A percentile compares a stretch with the other conserved stretches of the same genome.
These are phyloP conservation scores for Mollisiaceae sp. DNA, from an alignment of 2,329 filamentous ascomycete species.

Conservation along the genomic window DNA sequence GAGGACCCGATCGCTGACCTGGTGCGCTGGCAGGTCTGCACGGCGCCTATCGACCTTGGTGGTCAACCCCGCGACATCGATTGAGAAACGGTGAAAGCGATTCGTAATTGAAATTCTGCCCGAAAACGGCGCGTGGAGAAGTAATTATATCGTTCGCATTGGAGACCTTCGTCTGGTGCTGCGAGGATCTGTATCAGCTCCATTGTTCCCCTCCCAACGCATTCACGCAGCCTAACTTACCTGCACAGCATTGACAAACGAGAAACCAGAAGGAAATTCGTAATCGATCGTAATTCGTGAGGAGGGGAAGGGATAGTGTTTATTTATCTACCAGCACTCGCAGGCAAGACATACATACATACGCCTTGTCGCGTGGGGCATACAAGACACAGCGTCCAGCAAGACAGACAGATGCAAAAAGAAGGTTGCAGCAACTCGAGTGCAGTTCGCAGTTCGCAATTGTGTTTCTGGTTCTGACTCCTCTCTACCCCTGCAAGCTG, in stretches of 20 bases:
- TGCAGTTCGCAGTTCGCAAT: too few relatives aligned
- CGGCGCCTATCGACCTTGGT: constrained; percentile 28
- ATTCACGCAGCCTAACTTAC: constrained; percentile 20
- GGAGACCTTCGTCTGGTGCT: constrained; percentile 22
- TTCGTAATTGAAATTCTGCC: constrained; percentile 19
- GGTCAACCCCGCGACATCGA: constrained; percentile 4
- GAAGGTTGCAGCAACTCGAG: neutral
- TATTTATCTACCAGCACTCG: neutral
- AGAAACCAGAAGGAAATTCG: constrained; percentile 30
- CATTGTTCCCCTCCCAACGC: constrained; percentile 6
- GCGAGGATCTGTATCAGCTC: constrained; percentile 15
- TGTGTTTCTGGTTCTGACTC: constrained; percentile 20
- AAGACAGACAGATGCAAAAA: neutral
- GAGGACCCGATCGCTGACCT: constrained; percentile 19
- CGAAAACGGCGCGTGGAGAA: constrained; percentile 35
- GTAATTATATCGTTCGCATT: constrained; percentile 30
- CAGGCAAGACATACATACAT: constrained; percentile 15
- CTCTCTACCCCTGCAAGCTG: constrained; percentile 13
- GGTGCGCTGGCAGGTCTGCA: constrained; percentile 26
- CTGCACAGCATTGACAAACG: constrained; percentile 13
- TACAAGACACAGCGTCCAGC: neutral
- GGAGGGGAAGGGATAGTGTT: constrained; percentile 8
- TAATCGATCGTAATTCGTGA: constrained; percentile 18
- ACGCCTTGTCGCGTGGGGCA: constrained; percentile 7
- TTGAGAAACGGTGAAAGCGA: neutral